Percentiles rank a stretch among this genome's conserved stretches.
phyloP scores from a whole-genome alignment of 768 basidiomycete genomes.

The Cystobasidium tubakii region DNA sequence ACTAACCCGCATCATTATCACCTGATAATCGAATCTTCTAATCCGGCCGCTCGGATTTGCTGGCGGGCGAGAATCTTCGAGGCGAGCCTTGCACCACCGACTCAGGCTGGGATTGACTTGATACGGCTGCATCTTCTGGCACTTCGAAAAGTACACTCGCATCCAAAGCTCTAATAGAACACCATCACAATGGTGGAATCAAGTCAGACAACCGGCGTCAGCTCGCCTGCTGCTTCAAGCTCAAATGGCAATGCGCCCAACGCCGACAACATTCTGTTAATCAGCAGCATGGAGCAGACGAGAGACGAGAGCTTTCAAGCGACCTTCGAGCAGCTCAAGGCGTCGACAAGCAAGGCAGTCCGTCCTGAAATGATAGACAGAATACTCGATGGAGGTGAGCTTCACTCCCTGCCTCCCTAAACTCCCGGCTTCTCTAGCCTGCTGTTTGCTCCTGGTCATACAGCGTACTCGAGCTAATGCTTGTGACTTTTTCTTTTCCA shows the following conservation, averaged over 20 bases:
- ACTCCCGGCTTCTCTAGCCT: background rate
- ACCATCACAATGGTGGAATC: constrained; percentile 15
- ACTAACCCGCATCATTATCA: background rate
- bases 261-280: constrained; percentile 23
- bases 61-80: constrained; percentile 7
- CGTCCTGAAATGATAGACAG: constrained; percentile 33
- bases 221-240: background rate
- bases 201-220: background rate
- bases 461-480: background rate
- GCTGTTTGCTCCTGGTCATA: constrained; percentile 3
- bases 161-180: background rate
- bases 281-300: constrained; percentile 30
- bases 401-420: background rate
- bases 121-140: no score
- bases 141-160: no score
- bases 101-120: background rate
- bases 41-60: background rate
- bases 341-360: constrained; percentile 3
- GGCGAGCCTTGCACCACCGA: background rate
- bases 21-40: background rate
- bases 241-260: background rate
- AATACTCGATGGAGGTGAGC: constrained; percentile 32
- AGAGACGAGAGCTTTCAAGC: constrained; percentile 18
- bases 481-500: background rate
- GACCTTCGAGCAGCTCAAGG: constrained; percentile 24